phyloP scores from a whole-genome alignment of 2,329 filamentous ascomycete genomes.

The Eutypa lata region DNA sequence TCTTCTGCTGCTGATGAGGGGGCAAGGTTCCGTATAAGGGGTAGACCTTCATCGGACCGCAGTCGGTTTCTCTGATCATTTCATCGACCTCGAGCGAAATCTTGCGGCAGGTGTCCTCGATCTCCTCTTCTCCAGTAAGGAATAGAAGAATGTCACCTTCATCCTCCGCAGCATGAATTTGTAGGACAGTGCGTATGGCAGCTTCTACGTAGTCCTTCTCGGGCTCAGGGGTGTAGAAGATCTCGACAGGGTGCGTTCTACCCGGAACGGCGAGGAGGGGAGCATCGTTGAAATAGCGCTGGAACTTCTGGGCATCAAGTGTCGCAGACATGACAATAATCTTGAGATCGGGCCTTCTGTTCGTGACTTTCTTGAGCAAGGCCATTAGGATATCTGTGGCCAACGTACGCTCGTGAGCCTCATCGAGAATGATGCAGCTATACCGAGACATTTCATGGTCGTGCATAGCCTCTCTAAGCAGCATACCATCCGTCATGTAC shows the following conservation, averaged over 20 bases:
- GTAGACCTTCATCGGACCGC: conserved; percentile 85
- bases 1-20: conserved; percentile 88
- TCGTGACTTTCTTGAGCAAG: conserved; percentile 84
- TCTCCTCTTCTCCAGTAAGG: conserved; percentile 96
- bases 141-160: conserved; percentile 94
- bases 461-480: conserved; percentile 93
- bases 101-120: conserved; percentile 92
- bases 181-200: conserved; percentile 87
- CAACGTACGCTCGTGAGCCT: conserved; percentile 95
- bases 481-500: conserved; percentile 99
- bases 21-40: conserved; percentile 92
- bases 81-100: conserved; percentile 89
- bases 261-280: conserved; percentile 92
- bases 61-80: conserved; percentile 85
- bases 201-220: conserved; percentile 97
- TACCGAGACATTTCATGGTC: conserved; percentile 90
- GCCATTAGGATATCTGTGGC: conserved; percentile 98
- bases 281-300: conserved; percentile 93
- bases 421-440: conserved; percentile 96
- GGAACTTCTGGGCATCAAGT: conserved; percentile 95
- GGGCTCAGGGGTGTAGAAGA: conserved; percentile 96
- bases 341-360: conserved; percentile 83
- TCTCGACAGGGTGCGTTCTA: conserved; percentile 93
- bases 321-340: conserved; percentile 99
- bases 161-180: conserved; percentile 90